Evolutionary conservation across 352 stramenopile species (phyloP).

Genomic region (Phytophthora aleatoria): DNA sequence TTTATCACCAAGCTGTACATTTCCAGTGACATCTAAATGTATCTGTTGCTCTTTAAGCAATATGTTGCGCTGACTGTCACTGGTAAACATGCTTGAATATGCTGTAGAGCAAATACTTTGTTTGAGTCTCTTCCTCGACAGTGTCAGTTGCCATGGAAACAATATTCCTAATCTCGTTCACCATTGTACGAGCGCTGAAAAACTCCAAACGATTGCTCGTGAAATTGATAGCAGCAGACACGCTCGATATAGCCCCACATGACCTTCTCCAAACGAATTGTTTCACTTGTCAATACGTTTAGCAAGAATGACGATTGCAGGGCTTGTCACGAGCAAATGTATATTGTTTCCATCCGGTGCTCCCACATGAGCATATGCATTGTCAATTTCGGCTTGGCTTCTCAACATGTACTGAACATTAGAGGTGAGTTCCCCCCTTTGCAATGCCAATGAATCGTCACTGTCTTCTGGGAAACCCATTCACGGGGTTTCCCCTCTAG

Average conservation of each 20-base stretch:
- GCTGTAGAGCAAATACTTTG: neutral
- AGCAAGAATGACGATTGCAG: neutral
- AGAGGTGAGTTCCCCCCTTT: neutral
- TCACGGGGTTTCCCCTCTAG: too few relatives aligned
- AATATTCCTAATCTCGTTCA: too few relatives aligned
- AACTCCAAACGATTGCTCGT: too few relatives aligned
- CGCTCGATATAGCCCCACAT: too few relatives aligned
- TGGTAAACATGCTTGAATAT: neutral
- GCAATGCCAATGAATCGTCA: neutral
- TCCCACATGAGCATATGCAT: neutral
- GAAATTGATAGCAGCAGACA: too few relatives aligned
- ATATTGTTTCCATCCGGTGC: neutral
- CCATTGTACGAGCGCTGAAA: too few relatives aligned
- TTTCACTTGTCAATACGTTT: neutral
- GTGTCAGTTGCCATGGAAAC: too few relatives aligned
- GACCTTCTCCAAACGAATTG: too few relatives aligned
- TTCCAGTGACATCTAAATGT: neutral
- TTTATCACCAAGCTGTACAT: neutral
- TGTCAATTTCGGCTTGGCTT: neutral
- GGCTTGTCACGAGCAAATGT: neutral
- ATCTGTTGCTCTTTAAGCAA: neutral
- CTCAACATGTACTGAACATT: neutral
- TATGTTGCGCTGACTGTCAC: neutral
- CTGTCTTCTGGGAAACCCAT: neutral
- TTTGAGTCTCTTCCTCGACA: neutral